A percentile compares a stretch with the other conserved stretches of the same genome.
phyloP scores from a whole-genome alignment of 2,329 filamentous ascomycete species.

The Aspergillus luchuensis region DNA sequence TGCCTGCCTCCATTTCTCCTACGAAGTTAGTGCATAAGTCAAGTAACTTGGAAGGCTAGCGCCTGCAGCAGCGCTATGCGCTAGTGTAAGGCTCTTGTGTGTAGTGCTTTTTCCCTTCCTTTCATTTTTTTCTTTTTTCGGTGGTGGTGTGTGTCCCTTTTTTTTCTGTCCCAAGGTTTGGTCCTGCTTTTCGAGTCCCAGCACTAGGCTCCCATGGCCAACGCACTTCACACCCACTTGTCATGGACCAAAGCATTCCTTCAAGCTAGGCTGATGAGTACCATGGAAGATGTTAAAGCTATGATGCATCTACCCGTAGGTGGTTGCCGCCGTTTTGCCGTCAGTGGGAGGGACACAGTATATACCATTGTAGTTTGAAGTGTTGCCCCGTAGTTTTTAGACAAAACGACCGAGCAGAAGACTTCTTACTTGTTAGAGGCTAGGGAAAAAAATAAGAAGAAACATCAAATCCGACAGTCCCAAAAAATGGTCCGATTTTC shows the following conservation, averaged over 20 bases:
- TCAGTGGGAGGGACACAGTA: neutral
- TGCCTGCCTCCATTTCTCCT: constrained; percentile 13
- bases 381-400: neutral
- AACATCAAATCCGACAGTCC: neutral
- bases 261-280: constrained; percentile 2
- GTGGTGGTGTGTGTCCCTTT: constrained; percentile 3
- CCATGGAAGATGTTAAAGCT: constrained; percentile 18
- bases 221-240: constrained; percentile 1
- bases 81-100: constrained; percentile 11
- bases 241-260: neutral
- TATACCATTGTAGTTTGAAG: no score
- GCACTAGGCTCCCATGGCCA: constrained; percentile 3
- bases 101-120: neutral
- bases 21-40: constrained; percentile 14
- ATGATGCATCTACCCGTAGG: constrained; percentile 22
- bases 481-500: constrained; percentile 10
- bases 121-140: constrained; percentile 4
- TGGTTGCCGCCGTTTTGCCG: constrained; percentile 12
- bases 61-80: constrained; percentile 6
- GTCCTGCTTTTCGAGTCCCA: neutral
- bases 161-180: constrained; percentile 2
- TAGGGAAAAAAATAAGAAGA: neutral
- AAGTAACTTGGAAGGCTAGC: constrained; percentile 4
- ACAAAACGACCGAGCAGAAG: neutral
- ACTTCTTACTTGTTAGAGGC: neutral